Base-by-base conservation (phyloP, 768 basidiomycete species). In the Termitomyces sp. region DNA sequence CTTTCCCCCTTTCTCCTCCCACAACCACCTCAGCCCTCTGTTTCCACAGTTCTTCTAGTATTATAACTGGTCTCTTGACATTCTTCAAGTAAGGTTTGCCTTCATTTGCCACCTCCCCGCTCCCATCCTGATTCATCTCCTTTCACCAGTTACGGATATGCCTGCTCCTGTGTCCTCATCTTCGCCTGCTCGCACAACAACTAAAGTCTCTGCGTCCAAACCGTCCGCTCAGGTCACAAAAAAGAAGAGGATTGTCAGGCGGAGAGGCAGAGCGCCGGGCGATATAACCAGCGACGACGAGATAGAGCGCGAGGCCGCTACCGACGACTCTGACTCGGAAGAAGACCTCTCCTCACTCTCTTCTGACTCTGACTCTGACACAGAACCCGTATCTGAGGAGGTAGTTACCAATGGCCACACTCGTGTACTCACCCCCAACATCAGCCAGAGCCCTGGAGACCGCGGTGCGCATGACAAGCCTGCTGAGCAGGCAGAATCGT, bases 251-350 rank as follows among this genome's bases (percentile, higher is more conserved):
- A 68, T 81, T 52, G 77, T 81, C 48, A 83, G 84, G 69, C 83
- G 90, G 61, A 79, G 90, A 67, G 88, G 88, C 40, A 80, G 88
- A 68, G 87, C 77, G 3, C 81, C 77, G 65, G 78, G 78, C 59
- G 80, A 74, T 40, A 76, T 86, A 36, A 87, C 84, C 57, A 91
- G 89, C 64, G 91, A 92, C 67, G 91, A 92, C 34, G 91, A 92
- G 72, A 79, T 92, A 56, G 83, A 83, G 76, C 81, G 91, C 62
- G 90, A 89, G 73, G 79, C 77, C 6, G 83, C 78, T 65, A 85
- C 89, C 25, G 89, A 91, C 32, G 89, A 91, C 73, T 87, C 89
- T 10, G 89, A 89, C 60, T 86, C 85, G 50, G 84, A 83, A 51
- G 82, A 83, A 61, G 83, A 85, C 67, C 76, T 75, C 48, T 88